These are phyloP conservation scores for Myxozyma nipponensis DNA, from an alignment of 805 yeast species.

Conservation along the genomic window DNA sequence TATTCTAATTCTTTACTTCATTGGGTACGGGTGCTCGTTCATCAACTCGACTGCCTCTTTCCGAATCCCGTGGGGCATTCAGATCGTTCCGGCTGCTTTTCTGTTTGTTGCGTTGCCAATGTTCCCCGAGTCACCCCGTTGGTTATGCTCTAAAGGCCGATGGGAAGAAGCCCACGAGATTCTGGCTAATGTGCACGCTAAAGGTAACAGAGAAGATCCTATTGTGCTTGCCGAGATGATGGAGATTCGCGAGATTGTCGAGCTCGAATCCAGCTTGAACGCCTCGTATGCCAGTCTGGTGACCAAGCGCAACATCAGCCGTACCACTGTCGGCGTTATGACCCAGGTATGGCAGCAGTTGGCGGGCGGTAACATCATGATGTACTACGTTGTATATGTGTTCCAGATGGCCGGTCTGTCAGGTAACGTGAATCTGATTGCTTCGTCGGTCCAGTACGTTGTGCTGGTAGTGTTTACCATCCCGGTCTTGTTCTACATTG, in stretches of 20 bases:
- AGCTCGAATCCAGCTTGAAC: conserved; percentile 9
- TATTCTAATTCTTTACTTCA: conserved; percentile 52
- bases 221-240: conserved; percentile 18
- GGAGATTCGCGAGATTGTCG: conserved; percentile 20
- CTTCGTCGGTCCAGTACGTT: conserved; percentile 44
- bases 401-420: conserved; percentile 47
- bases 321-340: conserved; percentile 12
- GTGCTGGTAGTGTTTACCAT: conserved; percentile 49
- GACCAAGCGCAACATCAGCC: not conserved
- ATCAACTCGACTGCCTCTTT: conserved; percentile 50
- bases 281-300: conserved; percentile 3
- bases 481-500: conserved; percentile 53
- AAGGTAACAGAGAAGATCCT: conserved; percentile 11
- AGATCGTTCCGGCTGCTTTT: conserved; percentile 50
- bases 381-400: conserved; percentile 46
- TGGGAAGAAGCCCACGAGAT: conserved; percentile 39
- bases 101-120: conserved; percentile 42
- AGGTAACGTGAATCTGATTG: conserved; percentile 45
- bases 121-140: conserved; percentile 42
- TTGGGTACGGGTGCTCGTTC: conserved; percentile 45
- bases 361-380: conserved; percentile 46
- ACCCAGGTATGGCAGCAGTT: conserved; percentile 29
- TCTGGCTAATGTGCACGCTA: conserved; percentile 12
- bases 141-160: conserved; percentile 48
- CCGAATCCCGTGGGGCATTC: conserved; percentile 61